Conservation (phyloP, 2,329 filamentous ascomycete species). For the Apiospora pterosperma region DNA sequence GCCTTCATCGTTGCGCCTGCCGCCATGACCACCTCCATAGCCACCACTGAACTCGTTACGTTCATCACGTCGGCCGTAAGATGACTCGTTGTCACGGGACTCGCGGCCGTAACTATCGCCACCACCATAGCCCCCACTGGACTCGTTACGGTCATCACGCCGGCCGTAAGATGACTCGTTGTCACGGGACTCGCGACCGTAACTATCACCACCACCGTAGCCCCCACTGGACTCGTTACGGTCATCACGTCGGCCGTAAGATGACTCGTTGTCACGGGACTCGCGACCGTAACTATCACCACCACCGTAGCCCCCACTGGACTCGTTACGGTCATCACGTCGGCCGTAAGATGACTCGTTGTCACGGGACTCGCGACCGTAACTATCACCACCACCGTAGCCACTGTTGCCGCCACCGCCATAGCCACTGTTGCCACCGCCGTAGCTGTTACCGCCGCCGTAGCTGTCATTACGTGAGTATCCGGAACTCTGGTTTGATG, state of each 20-base stretch:
- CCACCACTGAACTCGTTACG: slow-evolving; percentile 3
- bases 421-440: slow-evolving; percentile 14
- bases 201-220: neutral
- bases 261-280: slow-evolving; percentile 10
- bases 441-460: slow-evolving; percentile 7
- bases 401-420: slow-evolving; percentile 22
- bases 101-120: slow-evolving; percentile 4
- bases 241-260: slow-evolving; percentile 7
- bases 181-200: neutral
- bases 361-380: slow-evolving; percentile 17
- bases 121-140: slow-evolving; percentile 9
- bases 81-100: too few relatives aligned
- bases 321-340: slow-evolving; percentile 12
- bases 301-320: slow-evolving; percentile 9
- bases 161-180: neutral
- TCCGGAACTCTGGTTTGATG: slow-evolving; percentile 4
- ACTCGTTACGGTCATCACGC: slow-evolving; percentile 12
- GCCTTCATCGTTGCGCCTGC: slow-evolving; percentile 8
- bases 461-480: slow-evolving; percentile 21
- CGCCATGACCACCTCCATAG: slow-evolving; percentile 12
- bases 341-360: slow-evolving; percentile 17
- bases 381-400: slow-evolving; percentile 16
- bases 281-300: slow-evolving; percentile 9
- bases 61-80: slow-evolving; percentile 5
- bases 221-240: slow-evolving; percentile 15